Evolutionary conservation across 306 rosid species (phyloP), one percentile per base, ranked within the genome.

Genomic region (Cucurbita argyrosperma): DNA sequence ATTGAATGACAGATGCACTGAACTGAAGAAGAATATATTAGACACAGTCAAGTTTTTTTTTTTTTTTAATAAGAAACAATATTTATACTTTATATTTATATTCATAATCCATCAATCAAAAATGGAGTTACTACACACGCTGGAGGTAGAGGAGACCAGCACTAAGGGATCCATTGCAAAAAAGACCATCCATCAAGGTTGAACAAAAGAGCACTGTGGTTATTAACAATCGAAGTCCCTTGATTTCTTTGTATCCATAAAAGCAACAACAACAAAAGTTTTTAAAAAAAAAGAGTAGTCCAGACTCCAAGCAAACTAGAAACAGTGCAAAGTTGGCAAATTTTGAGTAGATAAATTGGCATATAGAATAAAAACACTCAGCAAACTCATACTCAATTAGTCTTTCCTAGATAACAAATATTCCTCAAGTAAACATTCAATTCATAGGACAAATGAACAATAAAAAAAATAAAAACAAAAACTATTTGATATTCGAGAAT

Each of bases 1-100:
- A 88, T 63, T 94, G 90, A 75, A 83, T 83, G 62, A 79, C 90
- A 59, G 98, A 94, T 74, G 98, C 83, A 81, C 82, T 94, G 80
- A 88, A 76, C 98, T 94, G 87, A 76, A 68, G 50, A 74, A 66
- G 74, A 77, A 83, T 74, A 58, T 35, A 35, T 30, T 51, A 70
- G 56, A 14, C 57, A 68, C 37, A 1, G 43, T 69, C 21, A 49
- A 26, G 39, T 69, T 69, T 18, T 9, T 8, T 5, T 46, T 43
- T 64, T 65, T 18, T 45, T 45, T 10, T 10, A 43, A 43, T 65
- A 19, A 43, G 53, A 43, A 65, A 65, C 16, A 46, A 19, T 38
- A 62, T 62, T 61, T 39, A 30, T 30, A 2, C 4, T 2, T 30
- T 30, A 19, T 38, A 62, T 62, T 61, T 39, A 9, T 65, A 65